Conservation (phyloP, 208 protist genomes). For the Leishmania tropica region DNA sequence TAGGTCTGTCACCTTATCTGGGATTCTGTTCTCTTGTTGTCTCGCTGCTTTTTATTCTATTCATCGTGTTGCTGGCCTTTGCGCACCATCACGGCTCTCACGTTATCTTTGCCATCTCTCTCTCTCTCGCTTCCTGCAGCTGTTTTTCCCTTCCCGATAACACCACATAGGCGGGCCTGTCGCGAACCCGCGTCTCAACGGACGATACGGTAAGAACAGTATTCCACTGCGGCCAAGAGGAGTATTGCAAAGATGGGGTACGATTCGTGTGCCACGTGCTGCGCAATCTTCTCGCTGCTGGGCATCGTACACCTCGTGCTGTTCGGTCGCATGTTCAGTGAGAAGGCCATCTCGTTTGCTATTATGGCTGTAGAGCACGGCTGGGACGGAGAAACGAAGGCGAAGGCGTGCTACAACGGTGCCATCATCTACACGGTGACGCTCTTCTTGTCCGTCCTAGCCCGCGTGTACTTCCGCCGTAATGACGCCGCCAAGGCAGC, state of each 20-base stretch:
- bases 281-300: conserved; percentile 83
- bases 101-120: background rate
- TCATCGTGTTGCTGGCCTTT: background rate
- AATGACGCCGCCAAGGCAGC: conserved; percentile 57
- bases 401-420: conserved; percentile 84
- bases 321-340: conserved; percentile 84
- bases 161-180: background rate
- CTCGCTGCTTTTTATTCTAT: background rate
- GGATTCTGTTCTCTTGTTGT: background rate
- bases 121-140: background rate
- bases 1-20: background rate
- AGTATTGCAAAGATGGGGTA: conserved; percentile 41
- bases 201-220: background rate
- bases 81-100: background rate
- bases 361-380: conserved; percentile 67
- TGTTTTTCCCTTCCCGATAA: background rate
- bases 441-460: conserved; percentile 75
- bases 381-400: conserved; percentile 80
- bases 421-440: conserved; percentile 85
- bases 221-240: background rate
- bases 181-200: background rate
- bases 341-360: conserved; percentile 72
- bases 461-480: conserved; percentile 71
- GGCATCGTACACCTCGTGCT: conserved; percentile 84
- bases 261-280: conserved; percentile 76